Evolutionary conservation across 805 yeast species (phyloP).

Genomic region (Zygoascus biomembranicola): DNA sequence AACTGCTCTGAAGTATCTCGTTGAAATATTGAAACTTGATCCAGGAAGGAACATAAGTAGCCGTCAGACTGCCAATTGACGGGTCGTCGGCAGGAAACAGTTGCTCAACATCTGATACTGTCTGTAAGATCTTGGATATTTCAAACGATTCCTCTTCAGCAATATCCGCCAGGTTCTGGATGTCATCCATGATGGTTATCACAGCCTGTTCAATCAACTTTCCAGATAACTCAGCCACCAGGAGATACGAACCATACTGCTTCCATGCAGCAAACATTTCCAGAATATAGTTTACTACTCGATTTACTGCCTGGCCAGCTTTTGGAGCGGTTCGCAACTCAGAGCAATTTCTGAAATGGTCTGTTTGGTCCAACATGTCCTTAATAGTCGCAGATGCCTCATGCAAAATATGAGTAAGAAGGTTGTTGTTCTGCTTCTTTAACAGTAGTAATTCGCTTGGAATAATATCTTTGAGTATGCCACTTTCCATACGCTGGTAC

Average conservation of each 20-base stretch:
- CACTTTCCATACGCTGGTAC: not conserved
- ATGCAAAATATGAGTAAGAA: not conserved
- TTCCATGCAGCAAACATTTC: constrained; percentile 9
- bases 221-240: constrained; percentile 12
- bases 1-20: constrained; percentile 25
- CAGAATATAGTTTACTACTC: constrained; percentile 8
- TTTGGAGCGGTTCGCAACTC: constrained; percentile 8
- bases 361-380: constrained; percentile 9
- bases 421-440: not conserved
- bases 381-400: not conserved
- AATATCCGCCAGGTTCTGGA: constrained; percentile 23
- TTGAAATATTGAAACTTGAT: constrained; percentile 29
- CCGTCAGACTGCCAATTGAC: constrained; percentile 11
- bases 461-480: not conserved
- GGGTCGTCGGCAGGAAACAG: constrained; percentile 8
- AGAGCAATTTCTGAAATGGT: constrained; percentile 15
- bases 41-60: constrained; percentile 29
- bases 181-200: constrained; percentile 12
- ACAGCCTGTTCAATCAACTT: constrained; percentile 22
- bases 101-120: constrained; percentile 10
- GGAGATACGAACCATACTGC: constrained; percentile 8
- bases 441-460: not conserved
- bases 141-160: constrained; percentile 23
- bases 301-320: constrained; percentile 15
- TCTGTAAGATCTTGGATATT: constrained; percentile 12